phyloP scores from a whole-genome alignment of 2,329 filamentous ascomycete genomes.

The Aspergillus fumigatiaffinis region DNA sequence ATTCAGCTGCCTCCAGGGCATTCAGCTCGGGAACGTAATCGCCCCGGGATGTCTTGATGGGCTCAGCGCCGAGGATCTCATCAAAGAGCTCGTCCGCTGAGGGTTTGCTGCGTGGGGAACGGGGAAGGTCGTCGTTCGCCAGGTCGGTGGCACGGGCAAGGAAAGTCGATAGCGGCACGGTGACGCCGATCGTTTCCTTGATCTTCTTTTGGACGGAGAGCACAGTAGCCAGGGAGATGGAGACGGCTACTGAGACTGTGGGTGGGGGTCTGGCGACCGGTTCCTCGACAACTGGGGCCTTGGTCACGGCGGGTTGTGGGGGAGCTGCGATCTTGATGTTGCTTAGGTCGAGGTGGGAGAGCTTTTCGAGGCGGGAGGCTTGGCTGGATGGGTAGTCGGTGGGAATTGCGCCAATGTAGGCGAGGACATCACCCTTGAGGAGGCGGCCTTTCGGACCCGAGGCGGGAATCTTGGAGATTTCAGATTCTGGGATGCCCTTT shows the following conservation, averaged over 20 bases:
- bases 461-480: conserved; percentile 75
- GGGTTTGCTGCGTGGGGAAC: conserved; percentile 59
- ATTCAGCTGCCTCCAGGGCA: conserved; percentile 37
- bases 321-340: conserved; percentile 79
- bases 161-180: conserved; percentile 80
- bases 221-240: conserved; percentile 75
- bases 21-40: conserved; percentile 70
- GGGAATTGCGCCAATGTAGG: conserved; percentile 76
- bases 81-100: conserved; percentile 83
- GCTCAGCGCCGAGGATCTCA: conserved; percentile 66
- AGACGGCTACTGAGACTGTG: conserved; percentile 56
- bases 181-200: conserved; percentile 70
- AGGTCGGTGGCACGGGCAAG: conserved; percentile 78
- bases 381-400: conserved; percentile 67
- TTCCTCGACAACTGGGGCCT: conserved; percentile 33
- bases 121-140: conserved; percentile 82
- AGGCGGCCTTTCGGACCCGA: conserved; percentile 84
- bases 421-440: conserved; percentile 92
- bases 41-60: conserved; percentile 49
- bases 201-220: conserved; percentile 77
- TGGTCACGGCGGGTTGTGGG: conserved; percentile 24
- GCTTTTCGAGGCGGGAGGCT: conserved; percentile 67
- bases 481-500: conserved; percentile 70
- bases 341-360: conserved; percentile 83
- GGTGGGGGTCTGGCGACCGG: conserved; percentile 25